Evolutionary conservation across 176 grass and related monocot species (phyloP).

Genomic region (Phragmites australis): DNA sequence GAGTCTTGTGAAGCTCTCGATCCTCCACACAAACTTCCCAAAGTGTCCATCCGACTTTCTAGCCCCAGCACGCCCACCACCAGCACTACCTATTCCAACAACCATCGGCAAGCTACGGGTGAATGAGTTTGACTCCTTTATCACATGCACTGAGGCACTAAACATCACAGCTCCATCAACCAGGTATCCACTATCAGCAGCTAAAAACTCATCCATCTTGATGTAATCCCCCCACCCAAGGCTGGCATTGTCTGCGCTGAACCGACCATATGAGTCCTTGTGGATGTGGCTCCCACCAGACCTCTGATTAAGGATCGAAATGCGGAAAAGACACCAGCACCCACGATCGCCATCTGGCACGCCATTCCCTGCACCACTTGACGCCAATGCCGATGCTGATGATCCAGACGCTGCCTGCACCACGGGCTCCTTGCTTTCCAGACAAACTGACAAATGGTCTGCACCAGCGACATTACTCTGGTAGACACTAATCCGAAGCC

Average conservation of each 20-base stretch:
- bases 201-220: slow-evolving; percentile 84
- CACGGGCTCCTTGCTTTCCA: slow-evolving; percentile 84
- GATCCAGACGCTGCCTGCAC: slow-evolving; percentile 36
- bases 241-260: slow-evolving; percentile 74
- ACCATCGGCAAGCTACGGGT: slow-evolving; percentile 56
- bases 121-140: slow-evolving; percentile 89
- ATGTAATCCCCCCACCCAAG: slow-evolving; percentile 95
- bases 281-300: slow-evolving; percentile 67
- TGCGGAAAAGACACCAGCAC: slow-evolving; percentile 92
- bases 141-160: slow-evolving; percentile 78
- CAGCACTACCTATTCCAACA: slow-evolving; percentile 44
- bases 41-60: slow-evolving; percentile 85
- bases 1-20: slow-evolving; percentile 86
- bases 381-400: slow-evolving; percentile 17
- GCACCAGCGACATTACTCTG: slow-evolving; percentile 70
- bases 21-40: slow-evolving; percentile 92
- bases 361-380: slow-evolving; percentile 23
- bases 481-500: slow-evolving; percentile 85
- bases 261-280: slow-evolving; percentile 85
- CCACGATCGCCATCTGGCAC: slow-evolving; percentile 66
- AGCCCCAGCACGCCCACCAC: slow-evolving; percentile 46
- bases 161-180: slow-evolving; percentile 75
- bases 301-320: slow-evolving; percentile 78
- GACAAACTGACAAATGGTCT: slow-evolving; percentile 83
- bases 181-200: slow-evolving; percentile 60